Conservation (phyloP, 257 asterid genomes). For the Cruciata laevipes region DNA sequence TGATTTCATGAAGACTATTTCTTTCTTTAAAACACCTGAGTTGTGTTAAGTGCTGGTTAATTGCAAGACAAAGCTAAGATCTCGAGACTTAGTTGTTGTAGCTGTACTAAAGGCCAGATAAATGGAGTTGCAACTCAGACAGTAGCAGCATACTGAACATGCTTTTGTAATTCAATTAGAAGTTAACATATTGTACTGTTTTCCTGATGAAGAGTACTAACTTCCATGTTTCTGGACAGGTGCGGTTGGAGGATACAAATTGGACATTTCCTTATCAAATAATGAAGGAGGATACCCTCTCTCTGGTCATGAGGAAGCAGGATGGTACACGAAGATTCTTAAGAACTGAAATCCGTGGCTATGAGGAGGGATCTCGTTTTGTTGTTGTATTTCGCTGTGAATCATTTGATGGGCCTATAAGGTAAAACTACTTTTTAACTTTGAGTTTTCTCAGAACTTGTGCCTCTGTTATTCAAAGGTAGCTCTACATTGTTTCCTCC, state of each 20-base stretch:
- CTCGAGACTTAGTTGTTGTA: background rate
- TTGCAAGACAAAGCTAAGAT: background rate
- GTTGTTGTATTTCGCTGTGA: conserved; percentile 87
- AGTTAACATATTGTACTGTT: background rate
- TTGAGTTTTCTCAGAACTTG: background rate
- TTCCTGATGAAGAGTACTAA: background rate
- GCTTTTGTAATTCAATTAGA: background rate
- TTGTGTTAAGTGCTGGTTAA: background rate
- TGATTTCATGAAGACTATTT: too few species aligned
- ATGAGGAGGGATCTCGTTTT: conserved; percentile 97
- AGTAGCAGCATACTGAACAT: background rate
- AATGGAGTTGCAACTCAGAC: background rate
- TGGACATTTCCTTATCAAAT: conserved; percentile 94
- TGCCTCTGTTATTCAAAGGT: background rate
- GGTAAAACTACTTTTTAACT: conserved; percentile 33
- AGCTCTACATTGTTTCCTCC: background rate
- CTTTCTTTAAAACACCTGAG: background rate
- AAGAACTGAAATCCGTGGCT: conserved; percentile 90
- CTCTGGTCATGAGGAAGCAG: conserved; percentile 53
- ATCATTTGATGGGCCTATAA: conserved; percentile 73
- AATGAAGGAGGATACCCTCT: conserved; percentile 77
- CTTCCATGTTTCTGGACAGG: conserved; percentile 39
- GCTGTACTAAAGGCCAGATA: background rate
- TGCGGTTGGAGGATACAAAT: conserved; percentile 66
- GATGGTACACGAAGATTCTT: conserved; percentile 54